Evolutionary conservation across 164 flowering plant genomes (phyloP).

Genomic region (Vitis cinerea): DNA sequence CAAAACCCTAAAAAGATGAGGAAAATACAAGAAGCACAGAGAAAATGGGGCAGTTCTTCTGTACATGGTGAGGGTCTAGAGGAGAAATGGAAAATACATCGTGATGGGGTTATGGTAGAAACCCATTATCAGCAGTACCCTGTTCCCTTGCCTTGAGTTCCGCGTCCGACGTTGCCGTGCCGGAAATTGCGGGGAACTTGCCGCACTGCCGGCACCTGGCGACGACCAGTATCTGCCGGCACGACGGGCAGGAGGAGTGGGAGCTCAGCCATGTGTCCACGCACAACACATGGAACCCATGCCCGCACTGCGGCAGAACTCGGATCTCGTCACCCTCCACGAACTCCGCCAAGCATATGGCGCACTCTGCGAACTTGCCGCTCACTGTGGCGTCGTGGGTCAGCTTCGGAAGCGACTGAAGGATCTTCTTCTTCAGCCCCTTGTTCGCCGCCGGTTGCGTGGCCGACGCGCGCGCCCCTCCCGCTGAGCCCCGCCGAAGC

Average conservation of each 20-base stretch:
- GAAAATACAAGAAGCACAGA: background rate
- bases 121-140: background rate
- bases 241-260: constrained; percentile 37
- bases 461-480: background rate
- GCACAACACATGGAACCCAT: constrained; percentile 23
- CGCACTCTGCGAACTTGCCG: constrained; percentile 20
- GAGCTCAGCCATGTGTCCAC: constrained; percentile 38
- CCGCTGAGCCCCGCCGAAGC: constrained; percentile 15
- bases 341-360: constrained; percentile 32
- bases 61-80: too few relatives aligned
- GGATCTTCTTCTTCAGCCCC: constrained; percentile 21
- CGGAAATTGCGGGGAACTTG: constrained; percentile 1
- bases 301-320: constrained; percentile 28
- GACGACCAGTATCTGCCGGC: constrained; percentile 24
- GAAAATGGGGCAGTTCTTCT: background rate
- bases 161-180: background rate
- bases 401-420: constrained; percentile 20
- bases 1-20: too few relatives aligned
- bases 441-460: constrained; percentile 11
- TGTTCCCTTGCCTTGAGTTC: constrained; percentile 2
- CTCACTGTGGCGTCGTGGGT: constrained; percentile 2
- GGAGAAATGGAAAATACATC: too few relatives aligned
- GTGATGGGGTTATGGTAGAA: background rate
- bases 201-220: constrained; percentile 22
- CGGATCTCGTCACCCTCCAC: constrained; percentile 25